Evolutionary conservation across 345 rosid genomes (phyloP).

Genomic region (Microthlaspi erraticum): DNA sequence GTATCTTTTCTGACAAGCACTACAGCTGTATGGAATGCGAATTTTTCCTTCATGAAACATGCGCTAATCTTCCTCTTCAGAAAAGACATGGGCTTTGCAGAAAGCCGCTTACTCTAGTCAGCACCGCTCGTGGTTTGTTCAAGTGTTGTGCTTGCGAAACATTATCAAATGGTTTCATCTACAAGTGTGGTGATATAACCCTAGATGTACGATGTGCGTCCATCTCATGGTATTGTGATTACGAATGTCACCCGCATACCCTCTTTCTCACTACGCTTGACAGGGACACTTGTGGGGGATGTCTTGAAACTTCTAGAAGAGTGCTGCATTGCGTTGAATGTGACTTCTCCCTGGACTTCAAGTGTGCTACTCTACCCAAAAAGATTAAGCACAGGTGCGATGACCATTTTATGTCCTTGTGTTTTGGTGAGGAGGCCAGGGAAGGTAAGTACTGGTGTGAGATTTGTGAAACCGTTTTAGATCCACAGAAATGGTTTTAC

Average conservation of each 20-base stretch:
- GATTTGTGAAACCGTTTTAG: conserved; percentile 16
- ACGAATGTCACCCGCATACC: conserved; percentile 16
- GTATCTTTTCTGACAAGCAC: not conserved
- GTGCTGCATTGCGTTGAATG: conserved; percentile 10
- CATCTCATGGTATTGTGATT: not conserved
- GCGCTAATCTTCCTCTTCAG: conserved; percentile 11
- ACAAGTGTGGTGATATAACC: not conserved
- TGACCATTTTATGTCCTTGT: not conserved
- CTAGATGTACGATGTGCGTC: conserved; percentile 12
- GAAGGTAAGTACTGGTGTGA: conserved; percentile 16
- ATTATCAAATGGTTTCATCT: conserved; percentile 2
- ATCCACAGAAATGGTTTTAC: conserved; percentile 18
- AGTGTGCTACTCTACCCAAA: conserved; percentile 17
- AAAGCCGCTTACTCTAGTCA: not conserved
- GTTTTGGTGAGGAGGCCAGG: not conserved
- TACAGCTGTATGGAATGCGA: not conserved
- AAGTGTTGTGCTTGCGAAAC: not conserved
- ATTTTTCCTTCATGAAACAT: not conserved
- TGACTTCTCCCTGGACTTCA: not conserved
- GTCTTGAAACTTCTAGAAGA: not conserved
- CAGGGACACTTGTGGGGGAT: not conserved
- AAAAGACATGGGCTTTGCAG: not conserved
- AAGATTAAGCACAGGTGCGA: conserved; percentile 8
- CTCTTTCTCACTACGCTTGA: conserved; percentile 15
- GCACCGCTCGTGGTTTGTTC: not conserved